Evolutionary conservation across 2,329 filamentous ascomycete genomes (phyloP), one percentile per base, ranked within the genome.

Genomic region (Aspergillus nomiae): DNA sequence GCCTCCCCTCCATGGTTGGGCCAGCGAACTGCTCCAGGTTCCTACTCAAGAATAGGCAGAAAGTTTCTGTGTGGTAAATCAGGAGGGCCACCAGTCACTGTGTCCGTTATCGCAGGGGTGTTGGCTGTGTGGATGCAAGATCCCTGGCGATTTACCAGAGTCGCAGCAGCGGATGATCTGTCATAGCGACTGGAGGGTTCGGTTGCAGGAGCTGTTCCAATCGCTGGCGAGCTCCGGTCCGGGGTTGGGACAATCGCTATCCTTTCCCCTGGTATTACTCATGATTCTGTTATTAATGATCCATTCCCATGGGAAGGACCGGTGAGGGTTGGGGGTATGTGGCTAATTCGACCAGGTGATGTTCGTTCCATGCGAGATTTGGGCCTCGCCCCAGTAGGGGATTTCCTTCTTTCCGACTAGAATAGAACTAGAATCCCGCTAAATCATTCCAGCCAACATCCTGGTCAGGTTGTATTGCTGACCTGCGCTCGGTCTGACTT

Each of bases 1-100:
- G 34, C 32, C 51, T 26, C 16, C 51, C n/a, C 32, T 14, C 51
- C n/a, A 55, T 36, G 19, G 12, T 26, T 32, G 34, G 34, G 21
- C 34, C 51, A 38, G 51, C 51, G 24, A 14, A 38, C 26, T 21
- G 30, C 51, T 38, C 38, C 51, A 38, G 19, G n/a, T 16, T 24
- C 8, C 51, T 26, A 26, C 32, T 24, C 32, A 14, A 55, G 9
- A 34, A 38, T 55, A 24, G 51, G 14, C n/a, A 26, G 32, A 21
- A 54, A 36, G 30, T 28, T 19, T 61, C 63, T 67, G 65, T 61
- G 64, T 64, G 61, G 66, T 65, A 67, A 67, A 68, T 64, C 65
- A 68, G 64, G 57, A 58, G 65, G 56, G 43, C 61, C 54, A 36
- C 30, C 36, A 51, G 34, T 36, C 32, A 59, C 46, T 50, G 51